These are phyloP conservation scores for Citrullus amarus DNA, from an alignment of 306 rosid genomes.

Conservation along the genomic window DNA sequence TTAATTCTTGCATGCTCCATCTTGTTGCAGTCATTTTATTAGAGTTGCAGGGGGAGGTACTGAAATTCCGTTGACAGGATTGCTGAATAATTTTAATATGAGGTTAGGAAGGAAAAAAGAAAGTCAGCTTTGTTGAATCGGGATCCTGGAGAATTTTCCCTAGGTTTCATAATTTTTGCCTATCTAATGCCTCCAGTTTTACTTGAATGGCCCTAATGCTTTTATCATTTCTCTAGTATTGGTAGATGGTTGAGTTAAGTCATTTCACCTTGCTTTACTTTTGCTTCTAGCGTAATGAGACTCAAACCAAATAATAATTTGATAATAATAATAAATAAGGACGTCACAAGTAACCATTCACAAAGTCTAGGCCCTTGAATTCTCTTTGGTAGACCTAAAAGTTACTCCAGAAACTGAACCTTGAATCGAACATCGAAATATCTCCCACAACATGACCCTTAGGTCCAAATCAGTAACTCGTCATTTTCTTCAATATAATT, in stretches of 20 bases:
- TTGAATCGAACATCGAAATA: constrained; percentile 18
- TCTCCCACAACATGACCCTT: constrained; percentile 15
- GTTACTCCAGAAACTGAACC: constrained; percentile 15
- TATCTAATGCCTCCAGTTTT: neutral
- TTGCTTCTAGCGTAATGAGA: too few species aligned
- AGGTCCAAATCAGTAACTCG: constrained; percentile 19
- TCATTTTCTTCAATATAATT: constrained; percentile 18
- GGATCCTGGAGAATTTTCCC: neutral
- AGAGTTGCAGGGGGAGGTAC: neutral
- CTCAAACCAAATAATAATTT: too few species aligned
- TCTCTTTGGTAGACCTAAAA: constrained; percentile 18
- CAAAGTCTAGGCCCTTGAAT: constrained; percentile 12
- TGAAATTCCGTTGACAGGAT: neutral
- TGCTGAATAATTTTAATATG: neutral
- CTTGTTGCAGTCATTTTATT: neutral
- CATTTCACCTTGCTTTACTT: neutral
- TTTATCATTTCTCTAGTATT: neutral
- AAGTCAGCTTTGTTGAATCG: neutral
- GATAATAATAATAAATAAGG: too few species aligned
- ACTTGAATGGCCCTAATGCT: neutral
- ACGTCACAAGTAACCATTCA: neutral
- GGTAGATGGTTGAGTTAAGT: neutral
- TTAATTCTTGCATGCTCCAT: neutral
- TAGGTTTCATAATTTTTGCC: neutral
- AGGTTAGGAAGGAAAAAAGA: neutral